Evolutionary conservation across 2,329 filamentous ascomycete species (phyloP).

Genomic region (Venturiaceae sp.): DNA sequence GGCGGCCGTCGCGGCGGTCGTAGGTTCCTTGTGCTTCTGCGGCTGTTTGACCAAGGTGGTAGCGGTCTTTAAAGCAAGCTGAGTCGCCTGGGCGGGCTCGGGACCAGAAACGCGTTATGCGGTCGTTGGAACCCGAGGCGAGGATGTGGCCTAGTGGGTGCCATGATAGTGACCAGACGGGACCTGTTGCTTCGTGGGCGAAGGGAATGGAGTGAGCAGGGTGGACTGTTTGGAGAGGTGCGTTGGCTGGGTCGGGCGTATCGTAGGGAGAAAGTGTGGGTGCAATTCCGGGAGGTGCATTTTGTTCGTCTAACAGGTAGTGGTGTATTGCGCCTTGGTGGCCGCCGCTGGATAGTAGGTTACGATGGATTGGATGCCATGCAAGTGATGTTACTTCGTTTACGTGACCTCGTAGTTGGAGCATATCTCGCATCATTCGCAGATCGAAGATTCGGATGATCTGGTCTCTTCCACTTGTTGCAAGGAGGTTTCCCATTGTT

Average conservation of each 20-base stretch:
- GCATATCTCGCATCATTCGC: constrained; percentile 96
- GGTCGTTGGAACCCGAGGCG: constrained; percentile 90
- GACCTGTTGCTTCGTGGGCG: constrained; percentile 71
- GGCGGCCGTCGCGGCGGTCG: constrained; percentile 68
- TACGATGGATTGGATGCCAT: constrained; percentile 90
- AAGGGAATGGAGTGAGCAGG: constrained; percentile 80
- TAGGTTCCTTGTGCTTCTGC: constrained; percentile 94
- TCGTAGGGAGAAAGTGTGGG: constrained; percentile 76
- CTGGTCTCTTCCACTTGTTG: constrained; percentile 87
- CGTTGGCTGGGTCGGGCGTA: constrained; percentile 65
- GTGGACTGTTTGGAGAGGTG: constrained; percentile 81
- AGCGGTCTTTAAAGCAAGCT: constrained; percentile 80
- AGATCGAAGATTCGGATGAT: constrained; percentile 90
- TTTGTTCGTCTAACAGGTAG: constrained; percentile 92
- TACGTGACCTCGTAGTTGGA: constrained; percentile 85
- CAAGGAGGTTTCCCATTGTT: constrained; percentile 72
- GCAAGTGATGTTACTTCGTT: constrained; percentile 89
- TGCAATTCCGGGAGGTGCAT: constrained; percentile 64
- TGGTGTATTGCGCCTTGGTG: constrained; percentile 85
- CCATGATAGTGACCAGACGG: constrained; percentile 97
- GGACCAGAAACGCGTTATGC: constrained; percentile 95
- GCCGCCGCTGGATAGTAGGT: constrained; percentile 81
- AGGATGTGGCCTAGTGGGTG: constrained; percentile 93
- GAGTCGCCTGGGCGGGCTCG: constrained; percentile 78
- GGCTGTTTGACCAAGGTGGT: constrained; percentile 88